Base-by-base conservation (phyloP, 2,329 filamentous ascomycete genomes). In the Paecilomyces sp. region DNA sequence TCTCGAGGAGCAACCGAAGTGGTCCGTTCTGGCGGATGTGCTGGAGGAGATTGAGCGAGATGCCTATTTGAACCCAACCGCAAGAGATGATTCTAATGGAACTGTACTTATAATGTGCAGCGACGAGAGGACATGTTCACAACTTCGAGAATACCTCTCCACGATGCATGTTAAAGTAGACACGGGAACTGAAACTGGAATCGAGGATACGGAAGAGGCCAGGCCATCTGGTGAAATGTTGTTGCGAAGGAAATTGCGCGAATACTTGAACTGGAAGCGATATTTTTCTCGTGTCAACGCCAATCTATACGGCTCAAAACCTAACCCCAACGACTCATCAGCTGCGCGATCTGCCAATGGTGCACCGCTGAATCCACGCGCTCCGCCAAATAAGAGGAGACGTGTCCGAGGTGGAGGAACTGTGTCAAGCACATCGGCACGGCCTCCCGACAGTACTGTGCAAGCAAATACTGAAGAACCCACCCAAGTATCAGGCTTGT, bases 61-160 rank as follows among this genome's bases (percentile, higher is more conserved):
- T 68, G 81, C 91, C 15, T 94, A 95, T 71, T 88, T 95, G 68
- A 92, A 95, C 63, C 89, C 91, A 5, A 78, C 81, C 8, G 77
- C 82, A n/a, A 82, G 85, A 59, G 91, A 94, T 71, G 90, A 92
- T 67, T 96, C 92, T 0, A 96, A 92, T 70, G 90, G 90, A n/a
- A 91, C 90, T 2, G 91, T 96, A 56, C 79, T 99, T 34, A 91
- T 99, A 71, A 97, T 99, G 94, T 97, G 93, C 70, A 88, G 88
- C 28, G 93, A 96, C 68, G 86, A 90, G 59, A 86, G 87, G 59
- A 96, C 91, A 8, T 96, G 91, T 69, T 85, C 89, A 13, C 94
- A 99, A 68, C 80, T 99, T 51, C 86, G 91, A 64, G 93, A 97
- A 71, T 97, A 93, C 71, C 78, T 99, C 22, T 89, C 96, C 71